These are phyloP conservation scores for Buddleja alternifolia DNA, from an alignment of 257 asterid genomes.

Conservation along the genomic window DNA sequence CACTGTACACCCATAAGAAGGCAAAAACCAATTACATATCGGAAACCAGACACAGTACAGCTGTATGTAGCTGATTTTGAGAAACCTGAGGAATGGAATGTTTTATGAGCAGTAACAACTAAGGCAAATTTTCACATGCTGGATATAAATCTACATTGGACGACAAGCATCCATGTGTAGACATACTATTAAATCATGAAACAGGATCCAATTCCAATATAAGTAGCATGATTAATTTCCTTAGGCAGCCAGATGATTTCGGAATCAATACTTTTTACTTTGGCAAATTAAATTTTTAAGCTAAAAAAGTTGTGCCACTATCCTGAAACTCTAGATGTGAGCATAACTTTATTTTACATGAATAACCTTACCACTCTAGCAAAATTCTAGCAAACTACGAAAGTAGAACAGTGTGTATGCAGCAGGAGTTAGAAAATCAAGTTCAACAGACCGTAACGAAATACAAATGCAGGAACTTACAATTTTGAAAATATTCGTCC, in stretches of 20 bases:
- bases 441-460: not conserved
- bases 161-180: not conserved
- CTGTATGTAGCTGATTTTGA: not conserved
- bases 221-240: conserved; percentile 13
- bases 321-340: not conserved
- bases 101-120: not conserved
- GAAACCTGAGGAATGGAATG: not conserved
- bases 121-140: conserved; percentile 2
- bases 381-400: not conserved
- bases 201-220: conserved; percentile 8
- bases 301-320: not conserved
- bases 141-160: not conserved
- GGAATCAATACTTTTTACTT: conserved; percentile 9
- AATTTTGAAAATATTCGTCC: conserved; percentile 96
- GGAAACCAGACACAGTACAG: not conserved
- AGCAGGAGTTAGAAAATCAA: not conserved
- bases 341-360: conserved; percentile 1
- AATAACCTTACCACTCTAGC: not conserved
- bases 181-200: not conserved
- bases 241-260: conserved; percentile 18
- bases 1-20: not conserved
- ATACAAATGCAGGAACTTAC: conserved; percentile 51
- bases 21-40: not conserved
- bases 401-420: not conserved
- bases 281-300: not conserved